Evolutionary conservation across 768 basidiomycete species (phyloP).

Genomic region (Tricholoma sp.): DNA sequence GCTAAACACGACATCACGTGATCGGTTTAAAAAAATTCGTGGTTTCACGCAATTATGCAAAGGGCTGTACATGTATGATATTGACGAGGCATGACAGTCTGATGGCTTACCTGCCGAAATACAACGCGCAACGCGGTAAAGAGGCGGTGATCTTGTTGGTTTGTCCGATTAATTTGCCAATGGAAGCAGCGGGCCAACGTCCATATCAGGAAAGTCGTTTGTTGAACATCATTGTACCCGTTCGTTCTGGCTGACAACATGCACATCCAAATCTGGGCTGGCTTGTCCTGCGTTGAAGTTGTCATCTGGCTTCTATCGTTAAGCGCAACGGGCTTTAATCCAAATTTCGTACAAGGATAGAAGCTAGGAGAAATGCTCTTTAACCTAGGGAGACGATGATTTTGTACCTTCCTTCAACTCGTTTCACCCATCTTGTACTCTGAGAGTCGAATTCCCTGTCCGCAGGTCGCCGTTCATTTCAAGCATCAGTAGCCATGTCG

Average conservation of each 20-base stretch:
- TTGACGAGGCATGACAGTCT: too few relatives aligned
- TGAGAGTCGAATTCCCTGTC: slow-evolving; percentile 12
- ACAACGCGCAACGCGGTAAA: too few relatives aligned
- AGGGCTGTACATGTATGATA: too few relatives aligned
- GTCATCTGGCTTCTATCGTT: slow-evolving; percentile 6
- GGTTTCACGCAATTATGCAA: too few relatives aligned
- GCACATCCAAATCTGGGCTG: not conserved
- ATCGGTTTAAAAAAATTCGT: too few relatives aligned
- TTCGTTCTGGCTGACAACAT: too few relatives aligned
- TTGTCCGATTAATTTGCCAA: too few relatives aligned
- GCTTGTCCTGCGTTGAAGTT: not conserved
- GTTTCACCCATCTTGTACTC: slow-evolving; percentile 28
- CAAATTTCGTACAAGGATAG: slow-evolving; percentile 35
- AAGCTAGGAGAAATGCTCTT: slow-evolving; percentile 32
- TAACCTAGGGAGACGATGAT: slow-evolving; percentile 20
- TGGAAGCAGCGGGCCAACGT: not conserved
- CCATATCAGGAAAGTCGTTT: not conserved
- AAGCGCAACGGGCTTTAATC: slow-evolving; percentile 37
- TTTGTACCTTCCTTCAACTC: slow-evolving; percentile 23
- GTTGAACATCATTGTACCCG: not conserved
- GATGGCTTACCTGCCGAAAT: too few relatives aligned
- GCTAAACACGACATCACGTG: too few relatives aligned
- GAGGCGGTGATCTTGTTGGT: too few relatives aligned
- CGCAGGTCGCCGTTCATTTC: slow-evolving; percentile 9
- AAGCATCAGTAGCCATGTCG: slow-evolving; percentile 14